Percentiles rank a stretch among this genome's conserved stretches.
Conservation (phyloP, 2,329 filamentous ascomycete species). For the Ophiocordyceps camponoti-leonardi region DNA sequence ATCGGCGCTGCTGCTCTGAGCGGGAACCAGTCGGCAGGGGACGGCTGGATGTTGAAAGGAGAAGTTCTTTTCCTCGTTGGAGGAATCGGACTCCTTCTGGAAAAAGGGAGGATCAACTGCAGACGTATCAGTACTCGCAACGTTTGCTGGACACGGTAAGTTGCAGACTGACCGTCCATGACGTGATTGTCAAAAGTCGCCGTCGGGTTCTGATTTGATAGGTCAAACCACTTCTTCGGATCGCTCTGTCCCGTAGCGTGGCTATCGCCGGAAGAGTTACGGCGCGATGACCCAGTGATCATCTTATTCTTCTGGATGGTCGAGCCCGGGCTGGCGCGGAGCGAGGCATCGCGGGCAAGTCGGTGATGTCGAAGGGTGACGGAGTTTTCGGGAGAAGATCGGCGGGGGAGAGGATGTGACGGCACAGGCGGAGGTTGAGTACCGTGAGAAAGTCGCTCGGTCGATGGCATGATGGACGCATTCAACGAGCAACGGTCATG, state of each 20-base stretch:
- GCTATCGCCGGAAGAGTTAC: slow-evolving; percentile 31
- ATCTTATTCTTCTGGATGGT: slow-evolving; percentile 5
- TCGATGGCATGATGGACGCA: slow-evolving; percentile 13
- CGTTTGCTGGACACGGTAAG: not conserved
- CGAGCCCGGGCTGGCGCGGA: slow-evolving; percentile 11
- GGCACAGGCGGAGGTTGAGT: slow-evolving; percentile 8
- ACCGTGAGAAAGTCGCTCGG: slow-evolving; percentile 7
- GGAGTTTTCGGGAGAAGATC: slow-evolving; percentile 26
- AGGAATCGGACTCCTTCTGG: slow-evolving; percentile 33
- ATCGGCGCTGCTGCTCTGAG: slow-evolving; percentile 45
- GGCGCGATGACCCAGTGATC: slow-evolving; percentile 9
- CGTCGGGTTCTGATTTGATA: slow-evolving; percentile 31
- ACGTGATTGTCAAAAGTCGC: slow-evolving; percentile 20
- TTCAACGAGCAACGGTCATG: not conserved
- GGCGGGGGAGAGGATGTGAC: slow-evolving; percentile 24
- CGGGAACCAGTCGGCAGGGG: slow-evolving; percentile 14
- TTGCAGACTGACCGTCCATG: slow-evolving; percentile 27
- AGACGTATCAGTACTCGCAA: not conserved
- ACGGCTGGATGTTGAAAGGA: slow-evolving; percentile 8
- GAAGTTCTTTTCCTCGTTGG: slow-evolving; percentile 24
- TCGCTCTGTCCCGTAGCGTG: slow-evolving; percentile 30
- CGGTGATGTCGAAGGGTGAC: slow-evolving; percentile 29
- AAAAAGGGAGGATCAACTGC: slow-evolving; percentile 37
- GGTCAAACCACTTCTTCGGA: slow-evolving; percentile 35
- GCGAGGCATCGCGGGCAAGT: slow-evolving; percentile 23